phyloP scores from a whole-genome alignment of 1,284 basidiomycete species.

The Trichosporon sp. region DNA sequence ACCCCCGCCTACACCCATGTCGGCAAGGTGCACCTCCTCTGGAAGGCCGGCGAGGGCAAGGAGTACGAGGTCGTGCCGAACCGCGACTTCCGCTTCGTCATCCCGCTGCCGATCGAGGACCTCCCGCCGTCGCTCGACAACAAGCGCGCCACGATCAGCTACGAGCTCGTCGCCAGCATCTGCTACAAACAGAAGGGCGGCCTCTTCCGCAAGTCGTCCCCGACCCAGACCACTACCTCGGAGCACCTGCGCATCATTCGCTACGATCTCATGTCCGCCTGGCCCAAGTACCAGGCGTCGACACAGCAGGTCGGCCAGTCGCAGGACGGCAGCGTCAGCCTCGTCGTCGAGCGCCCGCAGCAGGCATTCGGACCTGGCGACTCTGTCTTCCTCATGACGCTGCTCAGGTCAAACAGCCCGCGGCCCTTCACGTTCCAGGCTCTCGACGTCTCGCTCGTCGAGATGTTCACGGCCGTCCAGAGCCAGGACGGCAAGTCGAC shows the following conservation, averaged over 20 bases:
- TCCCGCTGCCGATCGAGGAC: conserved; percentile 75
- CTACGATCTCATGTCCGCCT: conserved; percentile 83
- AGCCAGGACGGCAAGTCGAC: conserved; percentile 14
- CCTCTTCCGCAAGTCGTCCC: conserved; percentile 71
- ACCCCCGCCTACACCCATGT: conserved; percentile 71
- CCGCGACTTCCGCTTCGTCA: conserved; percentile 69
- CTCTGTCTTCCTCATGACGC: conserved; percentile 69
- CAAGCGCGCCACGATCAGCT: conserved; percentile 73
- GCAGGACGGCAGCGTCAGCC: conserved; percentile 66
- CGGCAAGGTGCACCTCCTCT: conserved; percentile 49
- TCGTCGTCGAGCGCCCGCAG: conserved; percentile 68
- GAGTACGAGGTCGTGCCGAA: conserved; percentile 70
- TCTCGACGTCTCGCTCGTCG: conserved; percentile 75
- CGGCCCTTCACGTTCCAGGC: conserved; percentile 69
- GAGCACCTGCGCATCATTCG: conserved; percentile 79
- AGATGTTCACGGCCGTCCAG: conserved; percentile 61
- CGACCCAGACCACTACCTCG: conserved; percentile 63
- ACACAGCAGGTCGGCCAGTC: conserved; percentile 67
- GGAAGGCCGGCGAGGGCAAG: conserved; percentile 47
- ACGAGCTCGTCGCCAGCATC: conserved; percentile 79
- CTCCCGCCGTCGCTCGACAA: conserved; percentile 78
- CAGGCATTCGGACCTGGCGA: conserved; percentile 83
- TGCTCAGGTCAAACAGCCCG: conserved; percentile 60
- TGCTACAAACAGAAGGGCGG: conserved; percentile 80
- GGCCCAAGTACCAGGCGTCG: conserved; percentile 80